phyloP scores from a whole-genome alignment of 2,329 filamentous ascomycete species.

The Neopestalotiopsis rosae region DNA sequence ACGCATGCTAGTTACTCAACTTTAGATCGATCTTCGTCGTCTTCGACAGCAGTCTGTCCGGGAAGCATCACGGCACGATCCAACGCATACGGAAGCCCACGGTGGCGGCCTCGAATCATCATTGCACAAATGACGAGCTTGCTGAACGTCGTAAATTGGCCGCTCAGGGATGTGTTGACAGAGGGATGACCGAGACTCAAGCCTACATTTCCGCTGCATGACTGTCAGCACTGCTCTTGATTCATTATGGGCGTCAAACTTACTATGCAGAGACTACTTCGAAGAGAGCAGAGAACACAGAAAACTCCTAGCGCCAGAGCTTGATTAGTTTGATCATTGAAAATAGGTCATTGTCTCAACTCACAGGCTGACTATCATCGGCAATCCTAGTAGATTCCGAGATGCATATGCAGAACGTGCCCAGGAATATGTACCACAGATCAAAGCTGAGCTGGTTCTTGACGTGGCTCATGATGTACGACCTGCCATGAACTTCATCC shows the following conservation, averaged over 20 bases:
- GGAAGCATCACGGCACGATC: constrained; percentile 56
- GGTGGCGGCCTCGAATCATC: constrained; percentile 60
- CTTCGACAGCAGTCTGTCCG: neutral
- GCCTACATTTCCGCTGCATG: constrained; percentile 12
- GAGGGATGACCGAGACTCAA: constrained; percentile 6
- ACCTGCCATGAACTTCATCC: neutral
- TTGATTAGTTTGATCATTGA: neutral
- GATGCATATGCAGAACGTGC: constrained; percentile 42
- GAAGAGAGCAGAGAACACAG: constrained; percentile 63
- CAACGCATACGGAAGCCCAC: constrained; percentile 59
- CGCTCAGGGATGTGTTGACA: constrained; percentile 10
- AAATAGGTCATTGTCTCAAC: constrained; percentile 33
- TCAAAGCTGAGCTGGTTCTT: constrained; percentile 52
- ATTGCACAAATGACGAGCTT: constrained; percentile 64
- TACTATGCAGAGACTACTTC: constrained; percentile 60
- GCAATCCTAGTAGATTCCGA: constrained; percentile 16
- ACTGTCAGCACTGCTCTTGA: neutral
- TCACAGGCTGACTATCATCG: constrained; percentile 51
- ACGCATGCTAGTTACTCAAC: neutral
- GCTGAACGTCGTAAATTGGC: constrained; percentile 15
- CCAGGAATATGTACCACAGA: constrained; percentile 47
- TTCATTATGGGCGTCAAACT: neutral
- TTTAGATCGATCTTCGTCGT: neutral
- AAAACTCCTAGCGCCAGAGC: constrained; percentile 27
- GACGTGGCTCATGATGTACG: constrained; percentile 53